Evolutionary conservation across 768 basidiomycete genomes (phyloP).

Genomic region (Rhodotorula kratochvilovae): DNA sequence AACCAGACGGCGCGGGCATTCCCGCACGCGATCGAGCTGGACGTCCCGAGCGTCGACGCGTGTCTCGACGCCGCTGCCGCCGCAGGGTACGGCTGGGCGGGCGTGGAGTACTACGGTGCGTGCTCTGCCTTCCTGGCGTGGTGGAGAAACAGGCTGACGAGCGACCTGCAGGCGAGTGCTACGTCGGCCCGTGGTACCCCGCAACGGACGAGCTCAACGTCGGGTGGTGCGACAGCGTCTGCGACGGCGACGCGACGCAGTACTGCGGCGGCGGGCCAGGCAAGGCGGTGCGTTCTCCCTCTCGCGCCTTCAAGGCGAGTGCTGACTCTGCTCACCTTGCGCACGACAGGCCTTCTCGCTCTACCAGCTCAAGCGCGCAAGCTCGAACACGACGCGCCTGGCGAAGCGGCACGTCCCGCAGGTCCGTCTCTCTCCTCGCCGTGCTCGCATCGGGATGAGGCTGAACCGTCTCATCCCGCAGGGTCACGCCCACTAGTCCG

Average conservation of each 20-base stretch:
- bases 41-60: background rate
- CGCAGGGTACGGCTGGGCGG: constrained; percentile 1
- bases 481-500: no score
- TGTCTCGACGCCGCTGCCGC: constrained; percentile 4
- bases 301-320: background rate
- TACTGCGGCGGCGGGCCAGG: background rate
- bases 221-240: background rate
- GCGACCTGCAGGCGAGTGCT: background rate
- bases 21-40: background rate
- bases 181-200: background rate
- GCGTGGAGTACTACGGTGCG: constrained; percentile 7
- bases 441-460: no score
- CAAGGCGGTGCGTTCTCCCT: background rate
- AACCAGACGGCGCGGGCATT: background rate
- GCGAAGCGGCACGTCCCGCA: background rate
- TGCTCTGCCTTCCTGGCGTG: no score
- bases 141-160: background rate
- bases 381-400: background rate
- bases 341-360: background rate
- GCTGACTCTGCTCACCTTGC: background rate
- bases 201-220: background rate
- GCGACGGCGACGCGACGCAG: background rate
- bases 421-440: background rate
- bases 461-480: no score
- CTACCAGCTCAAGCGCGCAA: background rate